Evolutionary conservation across 805 yeast species (phyloP).

Genomic region (Lipomyces japonicus): DNA sequence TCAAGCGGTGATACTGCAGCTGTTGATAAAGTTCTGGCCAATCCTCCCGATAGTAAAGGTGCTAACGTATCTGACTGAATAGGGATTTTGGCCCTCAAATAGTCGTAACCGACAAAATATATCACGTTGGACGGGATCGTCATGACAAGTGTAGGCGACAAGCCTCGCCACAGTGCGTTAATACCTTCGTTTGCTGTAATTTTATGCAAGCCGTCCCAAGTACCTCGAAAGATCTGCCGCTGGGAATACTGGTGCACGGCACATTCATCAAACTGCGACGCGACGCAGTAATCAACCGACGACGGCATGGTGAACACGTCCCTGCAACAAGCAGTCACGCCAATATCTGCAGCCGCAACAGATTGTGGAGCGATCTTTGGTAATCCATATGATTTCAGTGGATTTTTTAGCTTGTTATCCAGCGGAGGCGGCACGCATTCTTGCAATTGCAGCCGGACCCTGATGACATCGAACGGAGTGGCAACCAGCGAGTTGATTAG

Average conservation of each 20-base stretch:
- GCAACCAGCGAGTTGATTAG: constrained; percentile 40
- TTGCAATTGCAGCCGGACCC: constrained; percentile 44
- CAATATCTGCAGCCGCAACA: constrained; percentile 34
- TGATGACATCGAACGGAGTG: constrained; percentile 45
- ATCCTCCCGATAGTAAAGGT: constrained; percentile 80
- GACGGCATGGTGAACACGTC: constrained; percentile 42
- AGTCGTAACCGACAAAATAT: constrained; percentile 91
- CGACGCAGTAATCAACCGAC: constrained; percentile 39
- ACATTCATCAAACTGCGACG: constrained; percentile 37
- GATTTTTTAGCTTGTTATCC: constrained; percentile 63
- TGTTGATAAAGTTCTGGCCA: constrained; percentile 80
- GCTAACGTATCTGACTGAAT: constrained; percentile 47
- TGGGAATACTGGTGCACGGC: constrained; percentile 34
- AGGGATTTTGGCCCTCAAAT: constrained; percentile 71
- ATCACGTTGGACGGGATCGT: constrained; percentile 90
- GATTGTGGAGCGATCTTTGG: constrained; percentile 4
- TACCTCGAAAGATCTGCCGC: constrained; percentile 52
- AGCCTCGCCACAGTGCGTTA: constrained; percentile 80
- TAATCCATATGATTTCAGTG: constrained; percentile 9
- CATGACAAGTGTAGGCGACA: constrained; percentile 74
- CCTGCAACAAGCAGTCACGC: constrained; percentile 41
- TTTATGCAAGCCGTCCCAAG: constrained; percentile 65
- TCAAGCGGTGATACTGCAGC: constrained; percentile 84
- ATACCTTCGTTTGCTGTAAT: constrained; percentile 73
- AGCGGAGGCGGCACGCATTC: constrained; percentile 65